Evolutionary conservation across 495 filamentous ascomycete genomes (phyloP).

Genomic region (Neurospora africana): DNA sequence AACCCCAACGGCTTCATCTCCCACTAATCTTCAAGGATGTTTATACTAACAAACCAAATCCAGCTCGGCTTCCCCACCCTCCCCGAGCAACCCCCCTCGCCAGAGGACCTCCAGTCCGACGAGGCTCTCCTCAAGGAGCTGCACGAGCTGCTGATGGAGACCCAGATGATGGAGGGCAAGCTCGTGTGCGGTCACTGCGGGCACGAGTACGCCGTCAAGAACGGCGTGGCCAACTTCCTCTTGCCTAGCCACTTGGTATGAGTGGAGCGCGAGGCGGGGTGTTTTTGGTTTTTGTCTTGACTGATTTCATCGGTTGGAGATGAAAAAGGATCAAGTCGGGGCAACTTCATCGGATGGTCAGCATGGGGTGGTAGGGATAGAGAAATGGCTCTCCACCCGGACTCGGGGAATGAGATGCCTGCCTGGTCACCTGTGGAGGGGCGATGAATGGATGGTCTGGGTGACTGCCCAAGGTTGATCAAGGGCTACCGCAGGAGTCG

Average conservation of each 20-base stretch:
- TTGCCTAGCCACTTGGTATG: slow-evolving; percentile 81
- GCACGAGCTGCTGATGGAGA: slow-evolving; percentile 79
- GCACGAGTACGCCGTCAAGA: slow-evolving; percentile 83
- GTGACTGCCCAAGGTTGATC: neutral
- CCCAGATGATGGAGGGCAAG: slow-evolving; percentile 74
- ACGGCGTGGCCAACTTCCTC: slow-evolving; percentile 94
- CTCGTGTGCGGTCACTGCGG: slow-evolving; percentile 85
- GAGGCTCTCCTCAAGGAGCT: slow-evolving; percentile 64
- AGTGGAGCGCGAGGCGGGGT: slow-evolving; percentile 3
- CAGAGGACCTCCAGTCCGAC: slow-evolving; percentile 48
- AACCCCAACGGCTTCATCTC: no score
- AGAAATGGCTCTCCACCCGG: neutral
- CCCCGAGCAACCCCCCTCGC: slow-evolving; percentile 49
- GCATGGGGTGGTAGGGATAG: neutral
- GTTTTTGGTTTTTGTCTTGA: neutral
- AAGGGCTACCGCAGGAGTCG: neutral
- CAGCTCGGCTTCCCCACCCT: slow-evolving; percentile 78
- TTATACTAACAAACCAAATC: neutral
- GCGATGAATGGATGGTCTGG: neutral
- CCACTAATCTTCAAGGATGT: neutral
- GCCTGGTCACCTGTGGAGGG: neutral
- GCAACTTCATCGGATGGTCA: neutral
- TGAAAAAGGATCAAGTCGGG: neutral
- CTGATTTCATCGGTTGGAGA: neutral
- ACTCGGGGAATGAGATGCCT: neutral